A percentile compares a stretch with the other conserved stretches of the same genome.
Conservation (phyloP, 176 grass and related monocot genomes). For the Aegilops bicornis region DNA sequence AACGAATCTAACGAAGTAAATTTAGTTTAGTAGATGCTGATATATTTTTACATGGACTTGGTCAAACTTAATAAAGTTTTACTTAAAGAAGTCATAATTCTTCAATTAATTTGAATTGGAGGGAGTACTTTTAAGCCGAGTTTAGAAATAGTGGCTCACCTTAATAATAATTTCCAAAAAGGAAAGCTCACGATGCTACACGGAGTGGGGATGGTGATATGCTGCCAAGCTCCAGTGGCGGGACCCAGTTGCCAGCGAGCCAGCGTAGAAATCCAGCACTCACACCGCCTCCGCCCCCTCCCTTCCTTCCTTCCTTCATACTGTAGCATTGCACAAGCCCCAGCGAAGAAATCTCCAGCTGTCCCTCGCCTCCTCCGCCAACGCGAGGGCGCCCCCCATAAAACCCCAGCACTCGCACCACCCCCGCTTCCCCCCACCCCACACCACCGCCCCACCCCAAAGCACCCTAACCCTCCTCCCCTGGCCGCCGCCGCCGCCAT, state of each 20-base stretch:
- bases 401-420: neutral
- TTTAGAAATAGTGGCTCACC: neutral
- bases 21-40: too few species aligned
- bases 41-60: too few species aligned
- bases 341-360: neutral
- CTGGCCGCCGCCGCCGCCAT: conserved; percentile 11
- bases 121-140: too few species aligned
- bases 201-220: neutral
- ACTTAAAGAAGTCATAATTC: too few species aligned
- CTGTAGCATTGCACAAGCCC: neutral
- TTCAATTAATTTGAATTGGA: too few species aligned
- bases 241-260: conserved; percentile 5
- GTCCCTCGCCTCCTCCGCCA: conserved; percentile 5
- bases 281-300: too few species aligned
- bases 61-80: too few species aligned
- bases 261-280: neutral
- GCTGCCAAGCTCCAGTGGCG: neutral
- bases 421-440: neutral
- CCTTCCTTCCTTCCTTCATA: neutral
- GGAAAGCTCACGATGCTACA: neutral
- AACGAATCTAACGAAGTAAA: too few species aligned
- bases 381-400: neutral
- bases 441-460: neutral
- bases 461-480: neutral
- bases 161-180: neutral